Evolutionary conservation across 805 yeast genomes (phyloP).

Genomic region (Lipomyces sp.): DNA sequence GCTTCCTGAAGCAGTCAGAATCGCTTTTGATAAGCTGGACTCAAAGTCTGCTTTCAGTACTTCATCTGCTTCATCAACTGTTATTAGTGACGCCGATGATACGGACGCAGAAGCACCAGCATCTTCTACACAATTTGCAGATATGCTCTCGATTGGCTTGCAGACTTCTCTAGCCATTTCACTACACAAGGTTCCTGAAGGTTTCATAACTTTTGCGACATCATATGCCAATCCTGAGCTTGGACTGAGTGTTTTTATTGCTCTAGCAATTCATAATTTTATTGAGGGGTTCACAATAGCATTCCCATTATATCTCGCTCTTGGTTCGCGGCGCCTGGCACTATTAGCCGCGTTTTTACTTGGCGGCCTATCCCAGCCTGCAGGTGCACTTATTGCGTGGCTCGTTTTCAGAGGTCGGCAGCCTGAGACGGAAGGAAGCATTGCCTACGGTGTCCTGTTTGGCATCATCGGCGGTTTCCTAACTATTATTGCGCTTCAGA

Average conservation of each 20-base stretch:
- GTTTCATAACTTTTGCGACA: conserved; percentile 84
- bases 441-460: conserved; percentile 62
- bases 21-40: background rate
- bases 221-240: conserved; percentile 66
- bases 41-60: background rate
- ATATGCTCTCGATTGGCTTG: conserved; percentile 85
- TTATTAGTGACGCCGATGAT: conserved; percentile 22
- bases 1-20: background rate
- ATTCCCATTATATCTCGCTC: conserved; percentile 80
- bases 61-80: conserved; percentile 22
- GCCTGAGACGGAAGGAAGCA: conserved; percentile 29
- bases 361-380: conserved; percentile 86
- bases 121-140: conserved; percentile 84
- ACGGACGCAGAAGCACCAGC: conserved; percentile 42
- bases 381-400: conserved; percentile 81
- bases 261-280: conserved; percentile 86
- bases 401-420: conserved; percentile 48
- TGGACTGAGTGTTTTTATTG: conserved; percentile 80
- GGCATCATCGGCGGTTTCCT: conserved; percentile 76
- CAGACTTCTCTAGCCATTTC: conserved; percentile 89
- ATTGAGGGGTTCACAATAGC: conserved; percentile 96
- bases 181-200: conserved; percentile 93
- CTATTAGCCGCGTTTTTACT: conserved; percentile 65
- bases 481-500: conserved; percentile 70
- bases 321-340: conserved; percentile 66